These are phyloP conservation scores for Backusella parvicylindrica DNA, from an alignment of 192 early-diverging fungal genomes.

Conservation along the genomic window DNA sequence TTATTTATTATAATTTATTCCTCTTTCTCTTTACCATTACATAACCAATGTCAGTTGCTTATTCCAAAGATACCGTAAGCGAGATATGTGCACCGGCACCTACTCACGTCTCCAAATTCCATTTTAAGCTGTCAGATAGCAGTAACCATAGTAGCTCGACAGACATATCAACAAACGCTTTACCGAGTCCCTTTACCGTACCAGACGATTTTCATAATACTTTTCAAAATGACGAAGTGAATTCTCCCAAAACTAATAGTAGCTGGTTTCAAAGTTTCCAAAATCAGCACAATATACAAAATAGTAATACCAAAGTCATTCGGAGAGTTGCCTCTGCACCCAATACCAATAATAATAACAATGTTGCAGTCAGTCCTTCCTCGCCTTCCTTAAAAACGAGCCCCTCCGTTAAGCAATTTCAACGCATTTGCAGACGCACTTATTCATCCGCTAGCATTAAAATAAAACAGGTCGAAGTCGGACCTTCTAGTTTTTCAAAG, in stretches of 20 bases:
- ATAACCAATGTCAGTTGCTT: background rate
- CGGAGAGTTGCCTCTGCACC: conserved; percentile 52
- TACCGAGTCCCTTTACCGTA: background rate
- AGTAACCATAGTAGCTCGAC: background rate
- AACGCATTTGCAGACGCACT: conserved; percentile 57
- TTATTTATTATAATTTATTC: background rate
- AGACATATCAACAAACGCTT: background rate
- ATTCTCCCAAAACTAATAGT: conserved; percentile 12
- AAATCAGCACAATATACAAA: background rate
- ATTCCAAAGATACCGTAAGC: background rate
- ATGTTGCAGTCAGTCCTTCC: background rate
- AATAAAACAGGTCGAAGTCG: conserved; percentile 77
- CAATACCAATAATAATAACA: conserved; percentile 36
- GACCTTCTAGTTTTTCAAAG: conserved; percentile 85
- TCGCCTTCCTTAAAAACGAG: background rate
- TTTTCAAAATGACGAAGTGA: background rate
- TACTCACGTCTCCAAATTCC: background rate
- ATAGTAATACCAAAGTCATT: conserved; percentile 26
- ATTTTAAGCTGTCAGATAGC: background rate
- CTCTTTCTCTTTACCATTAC: background rate
- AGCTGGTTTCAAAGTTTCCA: conserved; percentile 18
- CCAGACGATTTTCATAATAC: conserved; percentile 4
- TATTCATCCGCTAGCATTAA: conserved; percentile 83
- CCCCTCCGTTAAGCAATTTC: conserved; percentile 8
- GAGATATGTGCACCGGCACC: conserved; percentile 2